Percentiles rank a stretch among this genome's conserved stretches.
Evolutionary conservation across 78 protist genomes (phyloP).

Genomic region (Monosiga brevicollis): DNA sequence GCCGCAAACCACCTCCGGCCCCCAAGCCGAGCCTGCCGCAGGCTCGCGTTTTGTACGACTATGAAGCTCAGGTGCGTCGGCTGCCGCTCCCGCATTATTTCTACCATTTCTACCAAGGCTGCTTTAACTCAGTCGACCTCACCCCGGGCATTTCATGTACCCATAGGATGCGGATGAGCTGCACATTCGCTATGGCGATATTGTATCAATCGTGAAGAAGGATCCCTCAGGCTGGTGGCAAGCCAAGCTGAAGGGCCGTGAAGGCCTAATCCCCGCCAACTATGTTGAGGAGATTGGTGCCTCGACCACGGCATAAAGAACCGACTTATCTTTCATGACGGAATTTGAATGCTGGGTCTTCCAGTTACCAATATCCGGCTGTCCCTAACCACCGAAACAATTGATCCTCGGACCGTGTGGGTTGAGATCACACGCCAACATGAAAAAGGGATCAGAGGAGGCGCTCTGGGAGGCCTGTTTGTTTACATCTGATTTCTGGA

Average conservation of each 20-base stretch:
- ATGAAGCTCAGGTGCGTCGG: too few species aligned
- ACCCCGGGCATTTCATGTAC: too few species aligned
- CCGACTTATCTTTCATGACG: neutral
- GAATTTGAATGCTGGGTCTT: neutral
- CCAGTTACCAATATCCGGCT: neutral
- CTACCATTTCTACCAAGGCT: too few species aligned
- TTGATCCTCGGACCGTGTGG: too few species aligned
- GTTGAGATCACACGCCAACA: too few species aligned
- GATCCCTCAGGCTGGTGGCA: slow-evolving; percentile 22
- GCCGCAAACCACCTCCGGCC: slow-evolving; percentile 1
- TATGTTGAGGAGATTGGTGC: neutral
- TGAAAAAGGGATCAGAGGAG: too few species aligned
- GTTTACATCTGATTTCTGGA: too few species aligned
- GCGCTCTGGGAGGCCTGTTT: neutral
- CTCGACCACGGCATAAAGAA: neutral
- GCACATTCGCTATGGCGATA: slow-evolving; percentile 1
- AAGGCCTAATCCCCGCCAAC: slow-evolving; percentile 3
- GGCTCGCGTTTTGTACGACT: slow-evolving; percentile 15
- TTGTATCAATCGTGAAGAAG: slow-evolving; percentile 4
- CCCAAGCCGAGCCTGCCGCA: slow-evolving; percentile 9
- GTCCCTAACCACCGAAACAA: too few species aligned
- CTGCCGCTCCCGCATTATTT: too few species aligned
- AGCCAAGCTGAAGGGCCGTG: neutral
- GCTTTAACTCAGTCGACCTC: too few species aligned
- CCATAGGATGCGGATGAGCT: slow-evolving; percentile 28